Evolutionary conservation across 495 filamentous ascomycete genomes (phyloP).

Genomic region (Saxophila tyrrhenica): DNA sequence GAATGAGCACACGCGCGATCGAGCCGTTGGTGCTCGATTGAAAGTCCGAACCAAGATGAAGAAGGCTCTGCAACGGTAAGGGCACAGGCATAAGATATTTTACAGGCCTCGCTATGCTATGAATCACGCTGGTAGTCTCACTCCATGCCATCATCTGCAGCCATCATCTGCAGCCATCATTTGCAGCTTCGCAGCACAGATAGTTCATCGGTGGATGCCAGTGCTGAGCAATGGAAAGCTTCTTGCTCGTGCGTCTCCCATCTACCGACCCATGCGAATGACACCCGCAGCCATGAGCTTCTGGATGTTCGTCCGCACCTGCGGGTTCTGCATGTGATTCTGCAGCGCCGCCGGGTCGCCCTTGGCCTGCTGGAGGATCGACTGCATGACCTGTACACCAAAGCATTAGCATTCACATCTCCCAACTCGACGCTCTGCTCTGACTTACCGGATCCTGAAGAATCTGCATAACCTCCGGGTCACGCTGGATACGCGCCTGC

Average conservation of each 20-base stretch:
- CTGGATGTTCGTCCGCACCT: conserved; percentile 74
- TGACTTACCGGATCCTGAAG: conserved; percentile 59
- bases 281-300: conserved; percentile 88
- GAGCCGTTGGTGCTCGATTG: too few species aligned
- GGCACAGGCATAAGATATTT: neutral
- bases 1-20: too few species aligned
- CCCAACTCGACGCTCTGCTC: neutral
- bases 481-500: conserved; percentile 76
- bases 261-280: conserved; percentile 78
- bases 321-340: conserved; percentile 91
- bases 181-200: too few species aligned
- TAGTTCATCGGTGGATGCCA: too few species aligned
- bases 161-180: too few species aligned
- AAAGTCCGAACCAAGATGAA: too few species aligned
- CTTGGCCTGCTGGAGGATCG: conserved; percentile 93
- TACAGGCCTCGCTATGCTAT: neutral
- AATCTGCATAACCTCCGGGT: conserved; percentile 84
- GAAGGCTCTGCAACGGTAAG: too few species aligned
- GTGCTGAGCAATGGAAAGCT: too few species aligned
- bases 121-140: too few species aligned
- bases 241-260: too few species aligned
- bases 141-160: too few species aligned
- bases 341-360: conserved; percentile 80
- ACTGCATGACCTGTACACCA: conserved; percentile 67
- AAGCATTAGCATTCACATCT: neutral